phyloP scores from a whole-genome alignment of 2,329 filamentous ascomycete genomes.

The Penicillium sclerotigenum region DNA sequence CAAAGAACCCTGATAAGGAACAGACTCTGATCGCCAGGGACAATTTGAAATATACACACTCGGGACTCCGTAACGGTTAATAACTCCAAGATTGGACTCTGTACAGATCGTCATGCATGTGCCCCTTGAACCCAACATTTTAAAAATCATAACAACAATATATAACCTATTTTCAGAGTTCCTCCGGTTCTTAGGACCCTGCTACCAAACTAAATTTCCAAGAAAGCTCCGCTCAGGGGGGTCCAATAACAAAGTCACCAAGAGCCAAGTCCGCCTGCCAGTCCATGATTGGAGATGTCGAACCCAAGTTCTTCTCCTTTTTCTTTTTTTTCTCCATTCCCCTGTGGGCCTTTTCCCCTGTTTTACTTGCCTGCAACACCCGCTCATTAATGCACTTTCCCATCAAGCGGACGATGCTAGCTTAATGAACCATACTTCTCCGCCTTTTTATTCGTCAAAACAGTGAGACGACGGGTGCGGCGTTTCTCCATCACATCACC shows the following conservation, averaged over 20 bases:
- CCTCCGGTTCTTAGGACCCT: not conserved
- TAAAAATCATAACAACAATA: not conserved
- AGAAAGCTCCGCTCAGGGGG: not conserved
- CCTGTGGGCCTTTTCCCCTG: conserved; percentile 5
- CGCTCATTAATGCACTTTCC: not conserved
- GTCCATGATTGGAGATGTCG: conserved; percentile 1
- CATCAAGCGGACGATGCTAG: not conserved
- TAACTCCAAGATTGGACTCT: not conserved
- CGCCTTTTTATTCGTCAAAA: not conserved
- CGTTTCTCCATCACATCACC: not conserved
- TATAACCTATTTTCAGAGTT: not conserved
- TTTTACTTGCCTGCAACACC: not conserved
- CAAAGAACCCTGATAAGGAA: not conserved
- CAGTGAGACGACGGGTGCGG: not conserved
- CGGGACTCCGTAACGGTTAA: not conserved
- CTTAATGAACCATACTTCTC: not conserved
- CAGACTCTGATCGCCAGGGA: not conserved
- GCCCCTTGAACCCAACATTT: not conserved
- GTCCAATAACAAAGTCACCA: not conserved
- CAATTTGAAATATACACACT: not conserved
- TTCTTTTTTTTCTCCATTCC: not conserved
- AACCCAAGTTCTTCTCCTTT: not conserved
- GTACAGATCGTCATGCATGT: conserved; percentile 1
- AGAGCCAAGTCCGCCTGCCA: not conserved
- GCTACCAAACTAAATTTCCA: not conserved